phyloP scores from a whole-genome alignment of 495 filamentous ascomycete species.

The Pseudoneurospora amorphoporcata region DNA sequence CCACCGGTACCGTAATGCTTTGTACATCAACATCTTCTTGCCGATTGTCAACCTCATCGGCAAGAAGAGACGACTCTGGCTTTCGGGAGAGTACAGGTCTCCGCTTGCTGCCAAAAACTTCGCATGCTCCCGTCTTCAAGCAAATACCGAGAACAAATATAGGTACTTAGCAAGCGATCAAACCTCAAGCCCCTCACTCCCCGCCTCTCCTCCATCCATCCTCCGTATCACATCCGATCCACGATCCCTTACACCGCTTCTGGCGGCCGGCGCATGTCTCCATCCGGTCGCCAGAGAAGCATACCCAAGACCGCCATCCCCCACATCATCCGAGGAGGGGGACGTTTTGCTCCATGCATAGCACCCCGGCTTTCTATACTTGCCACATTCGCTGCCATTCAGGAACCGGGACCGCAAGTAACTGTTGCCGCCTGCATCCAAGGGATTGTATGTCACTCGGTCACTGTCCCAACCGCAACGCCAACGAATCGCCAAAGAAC shows the following conservation, averaged over 20 bases:
- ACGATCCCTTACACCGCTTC: neutral
- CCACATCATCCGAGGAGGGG: neutral
- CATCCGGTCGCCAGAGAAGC: neutral
- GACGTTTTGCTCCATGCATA: neutral
- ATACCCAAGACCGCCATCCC: neutral
- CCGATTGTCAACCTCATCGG: neutral
- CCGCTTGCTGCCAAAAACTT: neutral
- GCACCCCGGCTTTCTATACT: neutral
- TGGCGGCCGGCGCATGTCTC: neutral
- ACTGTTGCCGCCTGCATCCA: neutral
- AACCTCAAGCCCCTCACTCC: neutral
- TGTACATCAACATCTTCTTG: neutral
- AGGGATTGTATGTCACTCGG: neutral
- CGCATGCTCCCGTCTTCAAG: neutral
- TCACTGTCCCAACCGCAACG: neutral
- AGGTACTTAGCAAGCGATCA: neutral
- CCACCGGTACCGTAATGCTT: neutral
- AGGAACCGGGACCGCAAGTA: neutral
- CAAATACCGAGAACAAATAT: neutral
- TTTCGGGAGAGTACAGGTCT: neutral
- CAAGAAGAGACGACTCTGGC: neutral
- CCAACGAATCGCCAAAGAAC: conserved; percentile 4
- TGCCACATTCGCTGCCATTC: neutral
- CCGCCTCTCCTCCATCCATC: neutral
- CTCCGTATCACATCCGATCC: neutral